These are phyloP conservation scores for Xylaria flabelliformis DNA, from an alignment of 495 filamentous ascomycete genomes.

Conservation along the genomic window DNA sequence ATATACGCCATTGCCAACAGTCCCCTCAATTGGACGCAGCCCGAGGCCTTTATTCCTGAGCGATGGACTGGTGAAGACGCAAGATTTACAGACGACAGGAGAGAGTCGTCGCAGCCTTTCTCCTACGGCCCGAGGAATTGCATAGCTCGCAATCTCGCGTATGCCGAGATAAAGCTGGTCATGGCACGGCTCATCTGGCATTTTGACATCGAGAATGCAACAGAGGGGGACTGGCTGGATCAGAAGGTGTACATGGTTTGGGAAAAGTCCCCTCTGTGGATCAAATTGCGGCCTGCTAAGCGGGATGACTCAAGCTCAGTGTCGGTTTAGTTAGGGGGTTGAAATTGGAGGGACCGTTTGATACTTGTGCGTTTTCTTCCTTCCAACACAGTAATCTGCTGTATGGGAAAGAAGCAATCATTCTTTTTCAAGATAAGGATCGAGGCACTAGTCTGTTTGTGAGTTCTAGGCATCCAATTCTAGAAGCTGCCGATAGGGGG, in stretches of 20 bases:
- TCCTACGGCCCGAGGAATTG: constrained; percentile 61
- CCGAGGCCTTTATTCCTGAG: constrained; percentile 49
- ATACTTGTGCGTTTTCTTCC: neutral
- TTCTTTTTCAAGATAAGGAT: neutral
- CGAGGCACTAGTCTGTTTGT: neutral
- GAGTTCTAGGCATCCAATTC: neutral
- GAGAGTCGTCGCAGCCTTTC: constrained; percentile 33
- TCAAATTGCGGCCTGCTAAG: constrained; percentile 20
- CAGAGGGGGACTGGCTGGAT: constrained; percentile 38
- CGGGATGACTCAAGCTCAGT: neutral
- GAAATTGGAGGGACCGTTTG: neutral
- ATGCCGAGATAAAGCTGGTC: constrained; percentile 44
- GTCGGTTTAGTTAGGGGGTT: neutral
- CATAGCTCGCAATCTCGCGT: constrained; percentile 54
- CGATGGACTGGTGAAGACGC: constrained; percentile 42
- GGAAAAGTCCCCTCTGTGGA: constrained; percentile 34
- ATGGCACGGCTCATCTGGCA: constrained; percentile 47
- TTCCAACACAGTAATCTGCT: neutral
- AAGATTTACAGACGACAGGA: constrained; percentile 39
- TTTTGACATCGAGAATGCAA: constrained; percentile 37
- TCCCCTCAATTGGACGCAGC: constrained; percentile 47
- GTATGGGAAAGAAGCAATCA: too few species aligned
- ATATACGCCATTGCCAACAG: constrained; percentile 36
- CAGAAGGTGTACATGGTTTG: constrained; percentile 36
- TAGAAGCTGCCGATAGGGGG: neutral